Percentiles rank a stretch among this genome's conserved stretches.
Conservation (phyloP, 1,284 basidiomycete genomes). For the Sphagnurus paluster region DNA sequence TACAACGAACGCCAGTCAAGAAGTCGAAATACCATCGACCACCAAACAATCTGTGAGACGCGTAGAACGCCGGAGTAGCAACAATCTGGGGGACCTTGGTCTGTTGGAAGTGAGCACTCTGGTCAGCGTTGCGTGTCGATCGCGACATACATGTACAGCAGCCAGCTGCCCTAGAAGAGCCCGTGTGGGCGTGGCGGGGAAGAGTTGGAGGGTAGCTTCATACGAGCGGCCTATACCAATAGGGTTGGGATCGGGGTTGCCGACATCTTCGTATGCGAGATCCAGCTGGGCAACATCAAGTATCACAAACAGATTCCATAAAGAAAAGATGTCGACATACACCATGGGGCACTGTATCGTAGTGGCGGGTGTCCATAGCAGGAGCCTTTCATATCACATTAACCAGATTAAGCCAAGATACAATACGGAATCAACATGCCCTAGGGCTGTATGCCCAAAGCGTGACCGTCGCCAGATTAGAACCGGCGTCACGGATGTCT, state of each 20-base stretch:
- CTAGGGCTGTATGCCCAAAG: conserved; percentile 43
- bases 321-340: conserved; percentile 21
- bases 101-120: conserved; percentile 17
- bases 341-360: conserved; percentile 41
- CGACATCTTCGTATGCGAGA: conserved; percentile 44
- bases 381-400: conserved; percentile 25
- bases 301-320: neutral
- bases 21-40: conserved; percentile 31
- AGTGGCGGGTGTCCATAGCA: conserved; percentile 43
- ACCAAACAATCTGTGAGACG: conserved; percentile 37
- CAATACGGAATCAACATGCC: conserved; percentile 16
- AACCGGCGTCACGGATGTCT: conserved; percentile 38
- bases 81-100: conserved; percentile 35
- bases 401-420: neutral
- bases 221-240: conserved; percentile 41
- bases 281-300: conserved; percentile 29
- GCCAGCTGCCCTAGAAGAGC: conserved; percentile 31
- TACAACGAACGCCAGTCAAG: neutral
- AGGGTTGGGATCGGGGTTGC: conserved; percentile 40
- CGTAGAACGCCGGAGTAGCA: conserved; percentile 37
- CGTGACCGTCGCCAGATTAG: conserved; percentile 32
- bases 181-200: conserved; percentile 35
- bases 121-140: neutral
- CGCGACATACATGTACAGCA: conserved; percentile 28
- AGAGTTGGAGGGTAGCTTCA: conserved; percentile 35